Base-by-base conservation (phyloP, 148 eudicot genomes). In the Fagopyrum homotropicum region DNA sequence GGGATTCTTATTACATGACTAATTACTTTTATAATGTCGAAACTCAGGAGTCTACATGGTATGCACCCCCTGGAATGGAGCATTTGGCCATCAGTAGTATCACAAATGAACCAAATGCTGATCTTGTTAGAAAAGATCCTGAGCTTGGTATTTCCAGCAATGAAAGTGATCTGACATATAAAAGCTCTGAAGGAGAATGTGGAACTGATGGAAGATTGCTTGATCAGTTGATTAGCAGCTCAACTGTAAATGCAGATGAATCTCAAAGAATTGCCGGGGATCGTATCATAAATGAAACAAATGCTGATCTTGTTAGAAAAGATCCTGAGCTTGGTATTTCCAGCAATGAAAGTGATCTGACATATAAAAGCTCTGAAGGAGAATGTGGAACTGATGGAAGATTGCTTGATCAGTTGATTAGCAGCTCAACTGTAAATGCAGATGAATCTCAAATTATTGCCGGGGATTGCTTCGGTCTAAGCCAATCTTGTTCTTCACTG, bases 51-150 rank as follows among this genome's bases (percentile, higher is more conserved):
- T 89, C 90, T 14, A 90, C 94, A 4, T 92, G 97, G 99, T 77
- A 90, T 56, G 89, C 91, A 73, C 99, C 99, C 76, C 81, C 84
- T 50, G 97, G 92, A 73, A 88, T 92, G 93, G 93, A 89, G 76
- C 75, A 75, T 80, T 77, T 86, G 59, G 88, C 60, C n/a, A 75
- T 52, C 80, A 75, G 63, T 75, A 83, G 79, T 40, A 43, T 45
- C 69, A 69, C 80, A 26, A 60, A 61, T 69, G 84, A 81, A 61
- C 75, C 81, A 69, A 80, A 73, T 73, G 63, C 63, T 59, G 85
- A 78, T 78, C 51, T 66, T 45, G 69, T 75, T 77, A 77, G 72
- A 61, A 72, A 61, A 59, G 77, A 78, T 81, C 72, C 54, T 69
- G 74, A 66, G 40, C 47, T 61, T 72, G 59, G 66, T 6, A 68